Conservation (phyloP, 768 basidiomycete genomes). For the Leccinum disarticulatum region DNA sequence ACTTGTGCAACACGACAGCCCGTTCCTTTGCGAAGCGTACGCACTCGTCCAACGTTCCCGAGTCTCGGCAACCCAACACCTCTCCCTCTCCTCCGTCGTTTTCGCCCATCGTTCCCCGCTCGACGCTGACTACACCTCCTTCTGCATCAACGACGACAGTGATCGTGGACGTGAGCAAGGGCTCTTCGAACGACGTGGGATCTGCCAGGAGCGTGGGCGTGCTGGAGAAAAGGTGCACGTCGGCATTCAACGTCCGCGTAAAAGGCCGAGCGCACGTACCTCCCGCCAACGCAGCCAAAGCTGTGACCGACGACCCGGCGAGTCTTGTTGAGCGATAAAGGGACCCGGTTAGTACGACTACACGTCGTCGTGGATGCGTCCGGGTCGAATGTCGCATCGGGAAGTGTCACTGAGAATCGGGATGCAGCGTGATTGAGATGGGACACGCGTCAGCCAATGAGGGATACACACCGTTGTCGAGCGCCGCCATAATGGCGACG, state of each 20-base stretch:
- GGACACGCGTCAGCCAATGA: not conserved
- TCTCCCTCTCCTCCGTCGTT: constrained; percentile 16
- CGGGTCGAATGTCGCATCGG: constrained; percentile 68
- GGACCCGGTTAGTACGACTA: constrained; percentile 45
- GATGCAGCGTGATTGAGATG: not conserved
- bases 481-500: constrained; percentile 82
- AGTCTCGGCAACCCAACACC: not conserved
- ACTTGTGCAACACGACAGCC: constrained; percentile 21
- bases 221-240: constrained; percentile 7
- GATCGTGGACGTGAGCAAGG: constrained; percentile 71
- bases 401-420: constrained; percentile 54
- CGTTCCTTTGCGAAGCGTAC: constrained; percentile 21
- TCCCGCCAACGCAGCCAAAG: constrained; percentile 27
- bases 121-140: constrained; percentile 24
- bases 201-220: constrained; percentile 67
- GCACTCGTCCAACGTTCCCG: constrained; percentile 20
- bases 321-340: constrained; percentile 43
- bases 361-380: constrained; percentile 65
- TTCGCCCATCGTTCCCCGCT: constrained; percentile 25
- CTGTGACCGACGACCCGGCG: constrained; percentile 22
- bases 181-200: constrained; percentile 89
- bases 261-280: constrained; percentile 4
- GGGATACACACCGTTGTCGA: constrained; percentile 70
- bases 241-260: not conserved
- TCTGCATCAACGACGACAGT: constrained; percentile 57